Conservation (phyloP, 2,329 filamentous ascomycete species). For the Fusarium heterosporum region DNA sequence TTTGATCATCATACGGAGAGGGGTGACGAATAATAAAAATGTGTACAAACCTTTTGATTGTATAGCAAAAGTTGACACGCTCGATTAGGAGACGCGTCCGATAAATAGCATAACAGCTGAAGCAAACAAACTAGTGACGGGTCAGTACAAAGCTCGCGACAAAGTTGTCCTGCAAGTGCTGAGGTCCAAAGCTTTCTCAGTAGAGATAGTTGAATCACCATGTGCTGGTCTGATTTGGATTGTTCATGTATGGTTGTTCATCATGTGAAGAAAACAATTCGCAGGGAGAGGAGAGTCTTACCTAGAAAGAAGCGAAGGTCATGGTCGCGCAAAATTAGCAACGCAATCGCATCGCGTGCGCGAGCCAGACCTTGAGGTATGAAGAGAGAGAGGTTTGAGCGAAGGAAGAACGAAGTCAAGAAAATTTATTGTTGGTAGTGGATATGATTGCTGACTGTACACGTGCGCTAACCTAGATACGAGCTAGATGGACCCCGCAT, state of each 20-base stretch:
- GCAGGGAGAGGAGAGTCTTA: constrained; percentile 34
- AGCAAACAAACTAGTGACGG: constrained; percentile 10
- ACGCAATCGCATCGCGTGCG: constrained; percentile 43
- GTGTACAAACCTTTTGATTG: constrained; percentile 61
- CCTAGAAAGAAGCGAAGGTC: constrained; percentile 36
- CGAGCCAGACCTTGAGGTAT: constrained; percentile 40
- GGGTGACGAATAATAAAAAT: constrained; percentile 21
- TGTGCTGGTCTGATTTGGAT: constrained; percentile 71
- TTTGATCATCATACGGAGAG: constrained; percentile 68
- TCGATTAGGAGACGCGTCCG: constrained; percentile 14
- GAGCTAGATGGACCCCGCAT: constrained; percentile 41
- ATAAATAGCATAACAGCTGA: constrained; percentile 10
- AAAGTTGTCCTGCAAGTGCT: constrained; percentile 23
- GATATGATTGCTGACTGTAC: constrained; percentile 42
- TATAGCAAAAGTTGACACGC: constrained; percentile 18
- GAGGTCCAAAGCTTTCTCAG: constrained; percentile 61
- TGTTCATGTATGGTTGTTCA: constrained; percentile 61
- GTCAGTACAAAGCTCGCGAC: constrained; percentile 32
- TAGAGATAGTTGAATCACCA: constrained; percentile 64
- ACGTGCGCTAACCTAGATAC: constrained; percentile 40
- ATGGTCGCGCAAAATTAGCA: constrained; percentile 17
- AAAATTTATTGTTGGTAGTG: constrained; percentile 47
- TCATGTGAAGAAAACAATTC: constrained; percentile 46
- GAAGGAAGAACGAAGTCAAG: constrained; percentile 19
- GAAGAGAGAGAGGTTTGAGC: constrained; percentile 33